Base-by-base conservation (phyloP, 2,329 filamentous ascomycete genomes). In the Leptosphaerulina australis region DNA sequence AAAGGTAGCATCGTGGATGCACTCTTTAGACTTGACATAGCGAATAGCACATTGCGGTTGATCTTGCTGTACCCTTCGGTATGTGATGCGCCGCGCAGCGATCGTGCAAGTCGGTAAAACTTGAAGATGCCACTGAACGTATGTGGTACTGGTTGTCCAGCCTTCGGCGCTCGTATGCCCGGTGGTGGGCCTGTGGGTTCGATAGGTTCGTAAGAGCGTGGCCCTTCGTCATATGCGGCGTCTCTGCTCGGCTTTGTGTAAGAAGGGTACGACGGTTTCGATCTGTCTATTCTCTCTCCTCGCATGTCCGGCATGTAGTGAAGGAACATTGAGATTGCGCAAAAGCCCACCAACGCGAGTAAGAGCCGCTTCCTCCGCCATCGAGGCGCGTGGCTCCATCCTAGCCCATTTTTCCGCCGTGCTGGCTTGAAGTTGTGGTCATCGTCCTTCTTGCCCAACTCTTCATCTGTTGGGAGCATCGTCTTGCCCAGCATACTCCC, bases 41-140 rank as follows among this genome's bases (percentile, higher is more conserved):
- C 87, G 68, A 96, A 96, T 3, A 97, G 72, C 12, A 96, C 81
- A 63, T 91, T 91, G 40, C 82, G 82, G 64, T 88, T 90, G 28
- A 74, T 67, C 24, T 68, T 55, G 44, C 76, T 75, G 38, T 73
- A 71, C 4, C 85, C 85, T 20, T 76, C 75, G 0, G 83, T 84
- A 15, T 72, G 76, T 6, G 77, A 69, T 33, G 87, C 83, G 10
- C 77, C 79, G 35, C 85, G 82, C 30, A 96, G 76, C 3, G 87
- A 85, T 14, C 71, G 65, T 0, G 82, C 83, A 31, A 97, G 80
- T 9, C 82, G 72, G 60, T 81, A 82, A 66, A 90, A 92, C 61
- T 79, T 83, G 59, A 95, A 79, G 1, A 82, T 82, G 0, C 90
- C 91, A 55, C 86, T 83, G 70, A 87, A 93, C 40, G 56, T 55